A percentile compares a stretch with the other conserved stretches of the same genome.
Conservation (phyloP, 2,329 filamentous ascomycete genomes). For the Amylocarpus encephaloides region DNA sequence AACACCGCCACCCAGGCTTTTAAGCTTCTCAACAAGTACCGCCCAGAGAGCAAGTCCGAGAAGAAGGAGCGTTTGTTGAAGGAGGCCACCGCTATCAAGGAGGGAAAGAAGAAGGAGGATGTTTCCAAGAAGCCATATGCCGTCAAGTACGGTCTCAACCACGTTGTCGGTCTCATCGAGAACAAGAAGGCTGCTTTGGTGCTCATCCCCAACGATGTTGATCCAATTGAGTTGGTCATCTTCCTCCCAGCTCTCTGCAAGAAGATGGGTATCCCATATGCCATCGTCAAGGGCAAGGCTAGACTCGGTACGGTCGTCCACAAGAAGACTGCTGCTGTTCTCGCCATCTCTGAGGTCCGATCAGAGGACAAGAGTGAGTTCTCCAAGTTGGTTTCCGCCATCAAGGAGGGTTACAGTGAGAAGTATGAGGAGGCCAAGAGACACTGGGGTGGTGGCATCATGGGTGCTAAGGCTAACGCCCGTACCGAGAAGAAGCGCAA, state of each 20-base stretch:
- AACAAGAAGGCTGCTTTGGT: constrained; percentile 99
- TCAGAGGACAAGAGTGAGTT: constrained; percentile 98
- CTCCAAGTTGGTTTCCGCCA: constrained; percentile 87
- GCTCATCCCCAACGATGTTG: constrained; percentile 98
- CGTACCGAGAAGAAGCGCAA: constrained; percentile 65
- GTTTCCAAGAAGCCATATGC: constrained; percentile 99
- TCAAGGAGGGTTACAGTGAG: constrained; percentile 98
- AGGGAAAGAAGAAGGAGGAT: constrained; percentile 99
- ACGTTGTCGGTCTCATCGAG: constrained; percentile 94
- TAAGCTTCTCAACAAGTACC: constrained; percentile 99
- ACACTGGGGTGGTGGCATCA: constrained; percentile 99
- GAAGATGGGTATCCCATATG: constrained; percentile 99
- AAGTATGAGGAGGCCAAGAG: constrained; percentile 87
- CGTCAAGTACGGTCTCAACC: constrained; percentile 99
- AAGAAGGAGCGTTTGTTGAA: constrained; percentile 99
- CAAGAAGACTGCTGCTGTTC: constrained; percentile 99
- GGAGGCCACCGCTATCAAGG: constrained; percentile 95
- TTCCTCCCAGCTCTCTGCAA: constrained; percentile 98
- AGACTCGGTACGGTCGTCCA: constrained; percentile 97
- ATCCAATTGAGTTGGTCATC: constrained; percentile 98
- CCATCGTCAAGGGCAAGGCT: constrained; percentile 99
- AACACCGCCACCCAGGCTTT: constrained; percentile 95
- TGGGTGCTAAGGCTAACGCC: constrained; percentile 88
- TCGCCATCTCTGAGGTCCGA: constrained; percentile 94
- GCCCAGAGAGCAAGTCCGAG: constrained; percentile 96